A percentile compares a stretch with the other conserved stretches of the same genome.
Conservation (phyloP, 345 rosid genomes). For the Ceriops decandra region DNA sequence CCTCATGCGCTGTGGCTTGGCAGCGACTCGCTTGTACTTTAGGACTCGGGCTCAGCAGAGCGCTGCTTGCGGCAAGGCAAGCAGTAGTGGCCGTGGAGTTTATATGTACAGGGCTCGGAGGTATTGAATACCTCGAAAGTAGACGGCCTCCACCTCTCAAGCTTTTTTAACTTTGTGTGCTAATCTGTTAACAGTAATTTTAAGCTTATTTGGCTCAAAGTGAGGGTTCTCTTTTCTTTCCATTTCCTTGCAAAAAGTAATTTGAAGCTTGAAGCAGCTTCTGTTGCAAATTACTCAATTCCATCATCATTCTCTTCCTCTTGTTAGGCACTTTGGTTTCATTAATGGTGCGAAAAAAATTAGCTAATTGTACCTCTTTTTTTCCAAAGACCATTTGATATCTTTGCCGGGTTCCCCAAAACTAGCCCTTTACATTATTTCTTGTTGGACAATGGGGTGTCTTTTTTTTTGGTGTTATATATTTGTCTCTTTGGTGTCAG, state of each 20-base stretch:
- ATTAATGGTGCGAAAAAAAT: not conserved
- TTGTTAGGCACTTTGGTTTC: not conserved
- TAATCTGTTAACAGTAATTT: not conserved
- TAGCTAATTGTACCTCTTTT: not conserved
- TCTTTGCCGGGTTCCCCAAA: not conserved
- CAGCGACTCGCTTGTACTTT: constrained; percentile 72
- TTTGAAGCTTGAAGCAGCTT: not conserved
- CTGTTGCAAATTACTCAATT: not conserved
- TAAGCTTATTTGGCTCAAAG: not conserved
- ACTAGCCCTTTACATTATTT: constrained; percentile 1
- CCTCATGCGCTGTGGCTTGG: constrained; percentile 77
- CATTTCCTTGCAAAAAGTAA: no score
- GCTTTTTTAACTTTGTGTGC: not conserved
- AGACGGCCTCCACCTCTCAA: not conserved
- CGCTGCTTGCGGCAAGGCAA: constrained; percentile 34
- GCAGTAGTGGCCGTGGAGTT: constrained; percentile 44
- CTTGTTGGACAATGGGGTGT: not conserved
- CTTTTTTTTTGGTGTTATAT: no score
- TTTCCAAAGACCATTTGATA: not conserved
- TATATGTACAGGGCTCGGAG: constrained; percentile 91
- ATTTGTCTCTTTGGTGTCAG: no score
- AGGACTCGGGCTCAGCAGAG: constrained; percentile 42
- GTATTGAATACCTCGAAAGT: constrained; percentile 23
- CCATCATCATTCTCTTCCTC: not conserved
- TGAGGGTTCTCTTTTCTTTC: not conserved